Evolutionary conservation across 1,139 yeast genomes (phyloP), one percentile per base, ranked within the genome.

Genomic region (Lipomyces yarrowii): DNA sequence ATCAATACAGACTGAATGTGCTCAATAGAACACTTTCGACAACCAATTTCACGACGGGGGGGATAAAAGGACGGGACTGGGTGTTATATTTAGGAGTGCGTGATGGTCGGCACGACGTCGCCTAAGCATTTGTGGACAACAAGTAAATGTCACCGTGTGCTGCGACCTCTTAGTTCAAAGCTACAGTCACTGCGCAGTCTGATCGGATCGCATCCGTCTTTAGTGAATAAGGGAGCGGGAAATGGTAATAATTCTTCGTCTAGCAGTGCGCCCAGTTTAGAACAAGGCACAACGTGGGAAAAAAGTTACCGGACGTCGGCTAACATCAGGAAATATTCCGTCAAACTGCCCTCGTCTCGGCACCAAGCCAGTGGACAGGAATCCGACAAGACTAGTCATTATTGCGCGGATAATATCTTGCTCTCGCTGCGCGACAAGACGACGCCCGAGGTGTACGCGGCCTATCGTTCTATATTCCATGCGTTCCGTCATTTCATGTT

Each of bases 161-260:
- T 68, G 5, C 65, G 70, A 18, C 70, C 70, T 3, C 62, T 68
- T 30, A 30, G 63, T 15, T 33, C 69, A n/a, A 66, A 68, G 53
- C 60, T 68, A 2, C 61, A 64, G 23, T 37, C 64, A 15, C 53
- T 67, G 10, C 37, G 54, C 15, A 13, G 61, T 5, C 57, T 67
- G 18, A 21, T 63, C 35, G 69, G 64, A 33, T 54, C 63, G 18
- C 64, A 64, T 56, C 70, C 70, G 7, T 63, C 69, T n/a, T 21
- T 65, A n/a, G 56, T 39, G 37, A 23, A 23, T 35, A 7, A n/a
- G 15, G 33, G 33, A 18, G 30, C 21, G 10, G 23, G 35, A 13
- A 32, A 21, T 23, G 55, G 32, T 15, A 32, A 39, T 51, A 32
- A 39, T 51, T 37, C 11, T 15, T 32, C n/a, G 13, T 37, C 33